Percentiles rank a stretch among this genome's conserved stretches.
phyloP scores from a whole-genome alignment of 768 basidiomycete species.

The Suillus ampliporus region DNA sequence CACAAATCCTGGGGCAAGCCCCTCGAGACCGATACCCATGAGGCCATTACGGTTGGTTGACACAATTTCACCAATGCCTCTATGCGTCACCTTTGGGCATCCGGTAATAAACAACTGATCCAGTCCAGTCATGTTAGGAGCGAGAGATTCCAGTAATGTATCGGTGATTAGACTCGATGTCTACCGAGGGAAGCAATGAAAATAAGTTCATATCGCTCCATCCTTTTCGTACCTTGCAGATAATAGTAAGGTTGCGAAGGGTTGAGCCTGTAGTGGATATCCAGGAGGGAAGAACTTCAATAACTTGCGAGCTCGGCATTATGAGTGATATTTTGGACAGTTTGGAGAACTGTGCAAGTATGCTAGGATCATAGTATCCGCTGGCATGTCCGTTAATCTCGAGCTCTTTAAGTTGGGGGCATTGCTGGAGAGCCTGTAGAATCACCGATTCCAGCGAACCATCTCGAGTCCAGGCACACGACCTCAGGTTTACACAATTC shows the following conservation, averaged over 20 bases:
- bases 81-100: slow-evolving; percentile 70
- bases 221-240: slow-evolving; percentile 63
- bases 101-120: slow-evolving; percentile 67
- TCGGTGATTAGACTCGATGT: slow-evolving; percentile 66
- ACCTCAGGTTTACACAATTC: slow-evolving; percentile 64
- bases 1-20: slow-evolving; percentile 66
- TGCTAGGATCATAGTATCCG: slow-evolving; percentile 54
- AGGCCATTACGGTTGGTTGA: slow-evolving; percentile 53
- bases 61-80: slow-evolving; percentile 59
- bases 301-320: slow-evolving; percentile 69
- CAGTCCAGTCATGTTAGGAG: slow-evolving; percentile 54
- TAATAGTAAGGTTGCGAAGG: slow-evolving; percentile 63
- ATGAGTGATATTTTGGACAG: slow-evolving; percentile 68
- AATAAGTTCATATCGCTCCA: neutral
- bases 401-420: slow-evolving; percentile 53
- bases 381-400: slow-evolving; percentile 75
- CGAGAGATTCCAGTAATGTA: slow-evolving; percentile 51
- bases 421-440: slow-evolving; percentile 54
- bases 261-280: slow-evolving; percentile 46
- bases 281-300: slow-evolving; percentile 59
- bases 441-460: slow-evolving; percentile 69
- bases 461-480: slow-evolving; percentile 83
- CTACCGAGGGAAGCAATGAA: slow-evolving; percentile 39
- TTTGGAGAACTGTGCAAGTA: slow-evolving; percentile 55
- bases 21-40: slow-evolving; percentile 62